A percentile compares a stretch with the other conserved stretches of the same genome.
These are phyloP conservation scores for Alectoria sarmentosa DNA, from an alignment of 495 filamentous ascomycete genomes.

Conservation along the genomic window DNA sequence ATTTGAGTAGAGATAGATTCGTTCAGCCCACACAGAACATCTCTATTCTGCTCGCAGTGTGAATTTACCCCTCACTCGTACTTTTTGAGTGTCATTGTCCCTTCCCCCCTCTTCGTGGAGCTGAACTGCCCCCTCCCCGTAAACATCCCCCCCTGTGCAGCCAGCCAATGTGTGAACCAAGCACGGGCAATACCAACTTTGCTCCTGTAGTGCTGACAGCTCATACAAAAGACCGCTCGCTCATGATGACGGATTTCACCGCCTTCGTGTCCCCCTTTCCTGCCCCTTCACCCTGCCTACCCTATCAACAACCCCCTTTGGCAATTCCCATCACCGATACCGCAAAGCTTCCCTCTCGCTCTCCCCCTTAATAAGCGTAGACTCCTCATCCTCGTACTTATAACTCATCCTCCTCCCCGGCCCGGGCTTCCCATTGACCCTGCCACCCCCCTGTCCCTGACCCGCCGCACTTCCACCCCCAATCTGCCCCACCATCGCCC, in stretches of 20 bases:
- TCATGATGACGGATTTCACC: not conserved
- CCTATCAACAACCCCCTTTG: conserved; percentile 22
- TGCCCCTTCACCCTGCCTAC: not conserved
- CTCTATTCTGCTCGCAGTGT: too few relatives aligned
- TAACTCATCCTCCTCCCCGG: conserved; percentile 44
- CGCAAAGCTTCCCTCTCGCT: conserved; percentile 38
- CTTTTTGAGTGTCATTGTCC: not conserved
- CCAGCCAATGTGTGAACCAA: not conserved
- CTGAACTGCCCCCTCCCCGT: too few relatives aligned
- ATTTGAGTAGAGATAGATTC: too few relatives aligned
- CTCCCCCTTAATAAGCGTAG: conserved; percentile 39
- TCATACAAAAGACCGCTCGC: not conserved
- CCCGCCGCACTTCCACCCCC: conserved; percentile 29
- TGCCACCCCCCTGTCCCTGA: conserved; percentile 31
- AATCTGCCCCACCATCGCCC: conserved; percentile 18
- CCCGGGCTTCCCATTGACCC: conserved; percentile 33
- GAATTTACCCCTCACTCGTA: too few relatives aligned
- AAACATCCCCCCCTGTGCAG: not conserved
- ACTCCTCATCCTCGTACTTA: conserved; percentile 55
- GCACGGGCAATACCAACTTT: not conserved
- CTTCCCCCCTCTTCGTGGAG: not conserved
- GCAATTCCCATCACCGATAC: conserved; percentile 12
- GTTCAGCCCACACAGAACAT: too few relatives aligned
- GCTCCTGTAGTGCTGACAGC: not conserved
- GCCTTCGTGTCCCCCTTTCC: not conserved